Evolutionary conservation across 2,329 filamentous ascomycete species (phyloP).

Genomic region (Bipolaris gigantea): DNA sequence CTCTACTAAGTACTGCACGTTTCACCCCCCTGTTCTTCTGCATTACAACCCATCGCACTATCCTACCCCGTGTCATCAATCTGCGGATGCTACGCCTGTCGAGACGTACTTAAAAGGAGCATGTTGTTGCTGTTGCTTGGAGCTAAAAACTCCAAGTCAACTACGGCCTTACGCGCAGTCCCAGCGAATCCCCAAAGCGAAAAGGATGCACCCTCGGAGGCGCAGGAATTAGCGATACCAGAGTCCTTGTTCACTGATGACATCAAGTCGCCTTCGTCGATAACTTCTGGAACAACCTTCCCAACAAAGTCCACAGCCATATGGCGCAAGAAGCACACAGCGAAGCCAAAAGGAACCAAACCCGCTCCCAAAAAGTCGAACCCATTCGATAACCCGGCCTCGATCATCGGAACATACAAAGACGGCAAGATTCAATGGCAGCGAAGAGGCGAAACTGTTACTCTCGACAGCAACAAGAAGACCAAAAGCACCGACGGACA

Average conservation of each 20-base stretch:
- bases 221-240: constrained; percentile 42
- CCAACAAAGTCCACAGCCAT: constrained; percentile 19
- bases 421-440: constrained; percentile 50
- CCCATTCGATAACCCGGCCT: constrained; percentile 9
- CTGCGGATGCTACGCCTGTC: background rate
- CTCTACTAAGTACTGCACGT: background rate
- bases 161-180: constrained; percentile 43
- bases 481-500: constrained; percentile 17
- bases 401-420: constrained; percentile 50
- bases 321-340: constrained; percentile 18
- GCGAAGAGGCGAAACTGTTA: constrained; percentile 14
- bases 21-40: constrained; percentile 1
- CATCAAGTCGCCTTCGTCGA: constrained; percentile 25
- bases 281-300: constrained; percentile 17
- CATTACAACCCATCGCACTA: constrained; percentile 5
- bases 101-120: constrained; percentile 14
- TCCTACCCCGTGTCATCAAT: background rate
- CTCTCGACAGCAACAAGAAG: constrained; percentile 11
- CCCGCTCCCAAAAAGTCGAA: constrained; percentile 8
- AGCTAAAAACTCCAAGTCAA: constrained; percentile 26
- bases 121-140: constrained; percentile 24
- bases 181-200: constrained; percentile 29
- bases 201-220: constrained; percentile 38
- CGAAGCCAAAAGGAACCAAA: constrained; percentile 12
- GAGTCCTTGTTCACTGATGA: constrained; percentile 27